Base-by-base conservation (phyloP, 2,329 filamentous ascomycete genomes). In the Pochonia chlamydosporia region DNA sequence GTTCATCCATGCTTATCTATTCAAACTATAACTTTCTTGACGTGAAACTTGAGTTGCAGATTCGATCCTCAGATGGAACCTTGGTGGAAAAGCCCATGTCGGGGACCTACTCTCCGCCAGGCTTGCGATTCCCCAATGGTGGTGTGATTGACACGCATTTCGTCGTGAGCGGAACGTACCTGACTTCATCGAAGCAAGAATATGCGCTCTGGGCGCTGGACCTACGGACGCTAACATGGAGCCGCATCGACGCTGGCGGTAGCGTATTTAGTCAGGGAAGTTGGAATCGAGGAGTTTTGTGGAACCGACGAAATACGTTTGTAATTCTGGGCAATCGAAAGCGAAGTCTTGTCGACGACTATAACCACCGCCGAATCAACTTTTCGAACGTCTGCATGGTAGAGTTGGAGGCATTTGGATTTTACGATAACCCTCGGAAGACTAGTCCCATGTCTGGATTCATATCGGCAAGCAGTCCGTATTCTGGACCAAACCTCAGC, bases 11-110 rank as follows among this genome's bases (percentile, higher is more conserved):
- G 90, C 77, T 99, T 52, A 95, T 99, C 40, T 99, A 99, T 66
- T 97, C 92, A 21, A 99, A 99, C 63, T 99, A 99, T 68, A 97
- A 99, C 67, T 99, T 99, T 60, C 67, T 99, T 47, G 92, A 99
- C 58, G 93, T 99, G 55, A 97, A 96, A 64, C 73, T 99, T 21
- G 93, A 99, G 66, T 73, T 99, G 31, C 93, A 97, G 65, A 82
- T 99, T 41, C 82, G 93, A 44, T 75, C 87, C 8, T 81, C 89
- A 1, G 91, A 97, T 63, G 92, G 93, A 25, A 83, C 82, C 0
- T 71, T 99, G 45, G 80, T 82, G 1, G 93, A 99, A 64, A 91
- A 88, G 66, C 81, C 87, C 23, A 97, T 99, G 92, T 84, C 84
- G 16, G 87, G 88, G 16, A 78, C 81, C 5, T 89, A 90, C 51